Evolutionary conservation across 768 basidiomycete species (phyloP).

Genomic region (Agaricus subrufescens): DNA sequence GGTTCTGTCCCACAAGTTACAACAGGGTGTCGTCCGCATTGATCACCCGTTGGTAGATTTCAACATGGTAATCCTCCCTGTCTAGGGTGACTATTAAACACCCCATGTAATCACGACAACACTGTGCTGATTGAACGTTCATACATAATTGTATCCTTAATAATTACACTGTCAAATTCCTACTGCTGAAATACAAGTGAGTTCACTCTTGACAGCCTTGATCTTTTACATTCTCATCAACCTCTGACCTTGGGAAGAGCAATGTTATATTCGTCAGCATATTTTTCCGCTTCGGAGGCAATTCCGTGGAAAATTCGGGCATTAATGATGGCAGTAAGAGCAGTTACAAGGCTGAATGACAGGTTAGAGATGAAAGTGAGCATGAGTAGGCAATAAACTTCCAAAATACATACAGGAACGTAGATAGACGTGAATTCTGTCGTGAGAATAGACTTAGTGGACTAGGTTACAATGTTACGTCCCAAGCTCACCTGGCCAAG

Average conservation of each 20-base stretch:
- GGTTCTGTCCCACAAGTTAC: no score
- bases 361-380: neutral
- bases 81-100: neutral
- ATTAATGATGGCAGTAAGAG: neutral
- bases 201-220: neutral
- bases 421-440: neutral
- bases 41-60: no score
- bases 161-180: no score
- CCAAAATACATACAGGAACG: neutral
- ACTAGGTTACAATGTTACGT: neutral
- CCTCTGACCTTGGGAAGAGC: neutral
- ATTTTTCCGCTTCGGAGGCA: neutral
- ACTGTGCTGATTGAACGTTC: neutral
- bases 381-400: neutral
- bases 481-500: neutral
- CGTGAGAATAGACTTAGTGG: neutral
- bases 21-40: no score
- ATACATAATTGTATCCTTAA: no score
- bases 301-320: conserved; percentile 1
- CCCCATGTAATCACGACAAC: neutral
- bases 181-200: no score
- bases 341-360: neutral
- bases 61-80: no score
- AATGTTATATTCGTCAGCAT: neutral
- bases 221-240: neutral